Evolutionary conservation across 352 stramenopile genomes (phyloP).

Genomic region (Elongisporangium prolatum): DNA sequence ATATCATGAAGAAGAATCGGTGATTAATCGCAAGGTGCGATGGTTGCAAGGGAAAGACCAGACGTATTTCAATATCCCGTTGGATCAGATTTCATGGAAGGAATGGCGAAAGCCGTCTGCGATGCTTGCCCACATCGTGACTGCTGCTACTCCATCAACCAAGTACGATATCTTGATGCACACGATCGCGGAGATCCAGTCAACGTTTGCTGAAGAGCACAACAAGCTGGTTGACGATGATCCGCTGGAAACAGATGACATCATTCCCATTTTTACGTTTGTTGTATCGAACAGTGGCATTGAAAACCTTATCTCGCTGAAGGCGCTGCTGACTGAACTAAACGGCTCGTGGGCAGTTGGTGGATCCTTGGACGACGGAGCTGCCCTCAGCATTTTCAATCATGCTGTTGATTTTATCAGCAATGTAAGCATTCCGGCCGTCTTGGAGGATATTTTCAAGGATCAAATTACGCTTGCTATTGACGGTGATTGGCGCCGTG

Average conservation of each 20-base stretch:
- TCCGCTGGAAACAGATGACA: constrained; percentile 73
- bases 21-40: constrained; percentile 80
- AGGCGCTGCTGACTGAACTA: constrained; percentile 67
- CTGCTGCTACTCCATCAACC: constrained; percentile 45
- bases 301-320: constrained; percentile 80
- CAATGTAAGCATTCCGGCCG: constrained; percentile 81
- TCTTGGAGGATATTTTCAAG: constrained; percentile 88
- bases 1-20: constrained; percentile 71
- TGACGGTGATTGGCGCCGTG: constrained; percentile 76
- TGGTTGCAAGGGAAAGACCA: constrained; percentile 90
- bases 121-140: constrained; percentile 58
- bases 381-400: constrained; percentile 66
- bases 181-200: constrained; percentile 73
- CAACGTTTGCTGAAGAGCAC: constrained; percentile 73
- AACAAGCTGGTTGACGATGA: constrained; percentile 43
- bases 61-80: constrained; percentile 85
- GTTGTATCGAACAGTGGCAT: constrained; percentile 84
- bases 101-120: constrained; percentile 76
- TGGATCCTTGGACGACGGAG: constrained; percentile 53
- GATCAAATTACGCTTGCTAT: constrained; percentile 88
- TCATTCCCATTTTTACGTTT: constrained; percentile 88
- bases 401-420: constrained; percentile 82
- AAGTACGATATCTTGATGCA: constrained; percentile 80
- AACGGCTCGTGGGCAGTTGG: constrained; percentile 67
- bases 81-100: constrained; percentile 80